These are phyloP conservation scores for Melampsora larici-populina DNA, from an alignment of 1,284 basidiomycete species.

Conservation along the genomic window DNA sequence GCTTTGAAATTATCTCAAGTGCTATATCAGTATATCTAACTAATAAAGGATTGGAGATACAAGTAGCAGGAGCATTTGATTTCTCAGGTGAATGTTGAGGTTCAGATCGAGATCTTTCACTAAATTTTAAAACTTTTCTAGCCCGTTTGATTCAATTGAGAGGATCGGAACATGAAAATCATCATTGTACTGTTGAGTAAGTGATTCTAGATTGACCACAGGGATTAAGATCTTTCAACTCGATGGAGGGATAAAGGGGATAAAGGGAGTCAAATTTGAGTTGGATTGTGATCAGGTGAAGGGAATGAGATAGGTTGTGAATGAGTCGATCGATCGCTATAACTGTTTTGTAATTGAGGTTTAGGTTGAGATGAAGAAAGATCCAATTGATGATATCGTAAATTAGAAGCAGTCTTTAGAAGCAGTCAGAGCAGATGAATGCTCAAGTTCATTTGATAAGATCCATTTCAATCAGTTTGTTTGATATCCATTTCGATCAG, in stretches of 20 bases:
- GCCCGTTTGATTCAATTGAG: slow-evolving; percentile 68
- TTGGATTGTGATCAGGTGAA: slow-evolving; percentile 3
- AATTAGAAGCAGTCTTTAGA: too few species aligned
- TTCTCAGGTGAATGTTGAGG: slow-evolving; percentile 54
- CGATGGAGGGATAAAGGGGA: slow-evolving; percentile 8
- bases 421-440: not conserved
- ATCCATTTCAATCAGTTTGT: not conserved
- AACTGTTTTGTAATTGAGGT: not conserved
- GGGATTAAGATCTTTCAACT: slow-evolving; percentile 30
- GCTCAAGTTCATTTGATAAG: not conserved
- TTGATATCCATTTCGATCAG: too few species aligned
- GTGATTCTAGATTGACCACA: slow-evolving; percentile 48
- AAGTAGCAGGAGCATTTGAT: slow-evolving; percentile 56
- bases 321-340: not conserved
- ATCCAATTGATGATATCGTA: not conserved
- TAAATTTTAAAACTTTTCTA: slow-evolving; percentile 72
- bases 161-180: slow-evolving; percentile 56
- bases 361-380: not conserved
- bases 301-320: not conserved
- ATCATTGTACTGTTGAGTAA: slow-evolving; percentile 47
- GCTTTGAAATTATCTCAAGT: slow-evolving; percentile 62
- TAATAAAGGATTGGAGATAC: slow-evolving; percentile 65
- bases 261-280: not conserved
- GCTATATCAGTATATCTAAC: slow-evolving; percentile 65
- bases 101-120: slow-evolving; percentile 62